Evolutionary conservation across 345 rosid species (phyloP), one percentile per base, ranked within the genome.

Genomic region (Balakata baccata): DNA sequence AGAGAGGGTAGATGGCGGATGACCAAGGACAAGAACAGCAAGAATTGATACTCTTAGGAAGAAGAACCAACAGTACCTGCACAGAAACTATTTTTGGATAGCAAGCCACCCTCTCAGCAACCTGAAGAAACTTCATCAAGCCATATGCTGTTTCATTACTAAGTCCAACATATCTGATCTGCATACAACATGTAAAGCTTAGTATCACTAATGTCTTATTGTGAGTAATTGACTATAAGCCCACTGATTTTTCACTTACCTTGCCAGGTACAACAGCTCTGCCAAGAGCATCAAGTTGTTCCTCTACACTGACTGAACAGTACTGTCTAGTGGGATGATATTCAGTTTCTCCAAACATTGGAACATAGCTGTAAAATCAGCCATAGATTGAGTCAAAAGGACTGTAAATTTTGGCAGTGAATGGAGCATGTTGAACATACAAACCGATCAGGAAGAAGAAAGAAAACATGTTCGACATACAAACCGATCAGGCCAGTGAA

Each of bases 401-500:
- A 69, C 22, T 39, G 16, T 2, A 78, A 4, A n/a, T 39, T 13
- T 4, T 11, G 61, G 51, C 23, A 18, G 13, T 0, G 18, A 29
- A 29, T 29, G 34, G 34, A 29, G 34, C 34, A 29, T 29, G 34
- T 29, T 29, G 1, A 29, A 29, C 16, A 61, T 14, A 18, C 5
- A 29, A 61, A 23, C 22, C 61, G 13, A 66, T 10, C 14, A 45
- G 9, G 57, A 60, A 18, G 49, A 23, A 37, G 6, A 11, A n/a
- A 67, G 34, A 12, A 46, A 66, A 56, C 43, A 68, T 50, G 80
- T 68, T 70, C 56, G 49, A 82, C 86, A 81, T 83, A 89, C 89
- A 87, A 85, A 89, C 92, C 90, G 89, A 76, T 87, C 92, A 73
- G 90, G 89, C 90, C 90, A 87, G 61, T 87, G 92, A 67, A 89